Evolutionary conservation across 768 basidiomycete genomes (phyloP).

Genomic region (Suillus spraguei): DNA sequence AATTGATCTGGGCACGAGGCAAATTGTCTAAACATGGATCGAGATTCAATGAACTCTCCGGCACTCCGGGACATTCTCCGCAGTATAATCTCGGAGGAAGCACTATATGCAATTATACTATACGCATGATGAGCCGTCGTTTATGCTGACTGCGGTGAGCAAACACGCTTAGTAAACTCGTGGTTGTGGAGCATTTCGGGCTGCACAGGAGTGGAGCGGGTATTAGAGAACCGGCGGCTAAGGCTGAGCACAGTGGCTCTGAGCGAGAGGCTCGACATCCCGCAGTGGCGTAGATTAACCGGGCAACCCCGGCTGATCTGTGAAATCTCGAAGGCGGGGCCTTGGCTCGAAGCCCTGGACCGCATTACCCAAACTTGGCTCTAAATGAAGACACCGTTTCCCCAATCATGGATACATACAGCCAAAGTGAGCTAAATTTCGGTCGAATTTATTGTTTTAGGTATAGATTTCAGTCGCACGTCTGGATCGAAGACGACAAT

Average conservation of each 20-base stretch:
- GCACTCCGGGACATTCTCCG: not conserved
- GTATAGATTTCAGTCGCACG: not conserved
- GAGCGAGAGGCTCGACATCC: not conserved
- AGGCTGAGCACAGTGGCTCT: constrained; percentile 6
- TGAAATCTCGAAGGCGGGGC: constrained; percentile 1
- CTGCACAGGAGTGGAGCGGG: constrained; percentile 4
- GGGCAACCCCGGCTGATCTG: constrained; percentile 1
- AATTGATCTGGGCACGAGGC: constrained; percentile 5
- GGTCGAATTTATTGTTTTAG: not conserved
- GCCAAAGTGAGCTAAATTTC: not conserved
- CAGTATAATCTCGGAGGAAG: constrained; percentile 7
- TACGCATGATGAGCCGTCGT: not conserved
- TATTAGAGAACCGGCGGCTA: not conserved
- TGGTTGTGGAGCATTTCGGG: not conserved
- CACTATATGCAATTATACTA: not conserved
- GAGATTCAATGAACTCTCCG: not conserved
- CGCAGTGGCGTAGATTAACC: not conserved
- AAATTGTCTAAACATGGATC: constrained; percentile 4
- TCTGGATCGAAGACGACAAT: not conserved
- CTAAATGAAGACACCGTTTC: not conserved
- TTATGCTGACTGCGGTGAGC: not conserved
- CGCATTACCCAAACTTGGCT: constrained; percentile 1
- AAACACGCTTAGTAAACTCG: not conserved
- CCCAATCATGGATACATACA: not conserved
- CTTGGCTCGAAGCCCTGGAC: not conserved